Evolutionary conservation across 2,329 filamentous ascomycete species (phyloP).

Genomic region (Venturia oleaginea): DNA sequence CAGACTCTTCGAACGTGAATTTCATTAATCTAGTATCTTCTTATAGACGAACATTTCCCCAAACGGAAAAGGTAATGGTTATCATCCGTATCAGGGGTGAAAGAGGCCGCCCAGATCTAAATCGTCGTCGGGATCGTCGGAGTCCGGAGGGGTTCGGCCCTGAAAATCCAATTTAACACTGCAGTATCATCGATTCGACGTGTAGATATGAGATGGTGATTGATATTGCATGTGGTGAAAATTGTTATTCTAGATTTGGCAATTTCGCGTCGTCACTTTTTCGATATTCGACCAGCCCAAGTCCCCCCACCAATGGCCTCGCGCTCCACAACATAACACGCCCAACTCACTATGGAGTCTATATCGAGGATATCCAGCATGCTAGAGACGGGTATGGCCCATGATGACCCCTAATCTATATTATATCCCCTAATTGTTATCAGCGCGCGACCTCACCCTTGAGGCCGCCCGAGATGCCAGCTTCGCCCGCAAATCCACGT

Average conservation of each 20-base stretch:
- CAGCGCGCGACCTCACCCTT: constrained; percentile 92
- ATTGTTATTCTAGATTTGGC: neutral
- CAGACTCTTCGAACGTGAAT: too few species aligned
- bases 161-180: too few species aligned
- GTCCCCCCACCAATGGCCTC: neutral
- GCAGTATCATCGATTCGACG: too few species aligned
- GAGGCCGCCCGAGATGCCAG: constrained; percentile 90
- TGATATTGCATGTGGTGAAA: neutral
- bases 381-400: constrained; percentile 75
- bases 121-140: too few species aligned
- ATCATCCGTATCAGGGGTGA: too few species aligned
- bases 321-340: neutral
- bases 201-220: neutral
- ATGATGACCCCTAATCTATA: neutral
- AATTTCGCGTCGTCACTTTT: neutral
- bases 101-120: too few species aligned
- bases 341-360: constrained; percentile 69
- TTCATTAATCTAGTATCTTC: too few species aligned
- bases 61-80: too few species aligned
- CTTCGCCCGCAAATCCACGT: constrained; percentile 43
- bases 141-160: too few species aligned
- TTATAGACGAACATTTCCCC: too few species aligned
- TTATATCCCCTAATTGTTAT: neutral
- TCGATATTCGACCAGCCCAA: neutral
- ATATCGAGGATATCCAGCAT: constrained; percentile 88